Conservation (phyloP, 495 filamentous ascomycete species). For the Lepraria neglecta region DNA sequence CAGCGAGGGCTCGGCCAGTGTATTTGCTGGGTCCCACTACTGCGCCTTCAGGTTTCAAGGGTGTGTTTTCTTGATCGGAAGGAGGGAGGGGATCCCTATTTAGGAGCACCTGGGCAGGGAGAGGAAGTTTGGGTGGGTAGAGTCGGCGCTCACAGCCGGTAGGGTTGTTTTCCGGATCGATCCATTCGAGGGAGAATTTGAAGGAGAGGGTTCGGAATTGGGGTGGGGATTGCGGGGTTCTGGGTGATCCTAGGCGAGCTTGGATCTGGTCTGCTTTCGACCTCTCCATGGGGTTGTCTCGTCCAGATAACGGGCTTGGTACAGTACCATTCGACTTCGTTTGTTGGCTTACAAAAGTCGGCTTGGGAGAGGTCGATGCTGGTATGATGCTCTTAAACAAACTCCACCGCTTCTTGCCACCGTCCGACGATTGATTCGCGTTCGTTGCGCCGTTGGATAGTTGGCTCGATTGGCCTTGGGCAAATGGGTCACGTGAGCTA, state of each 20-base stretch:
- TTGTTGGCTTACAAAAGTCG: slow-evolving; percentile 2
- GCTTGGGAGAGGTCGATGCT: slow-evolving; percentile 25
- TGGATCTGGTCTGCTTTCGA: slow-evolving; percentile 12
- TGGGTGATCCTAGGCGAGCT: background rate
- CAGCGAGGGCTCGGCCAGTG: slow-evolving; percentile 78
- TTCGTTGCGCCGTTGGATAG: slow-evolving; percentile 16
- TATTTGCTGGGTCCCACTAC: slow-evolving; percentile 55
- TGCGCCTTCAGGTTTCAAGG: slow-evolving; percentile 30
- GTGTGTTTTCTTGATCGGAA: slow-evolving; percentile 4
- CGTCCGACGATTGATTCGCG: slow-evolving; percentile 5
- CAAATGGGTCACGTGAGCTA: slow-evolving; percentile 34
- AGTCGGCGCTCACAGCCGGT: slow-evolving; percentile 55
- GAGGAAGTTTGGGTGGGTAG: slow-evolving; percentile 68
- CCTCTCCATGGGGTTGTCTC: background rate
- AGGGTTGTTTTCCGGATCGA: slow-evolving; percentile 49
- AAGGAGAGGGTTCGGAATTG: slow-evolving; percentile 61
- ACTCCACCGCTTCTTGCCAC: slow-evolving; percentile 60
- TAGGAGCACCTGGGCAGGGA: slow-evolving; percentile 56
- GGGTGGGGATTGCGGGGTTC: slow-evolving; percentile 15
- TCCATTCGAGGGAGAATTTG: slow-evolving; percentile 75
- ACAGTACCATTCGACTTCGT: background rate
- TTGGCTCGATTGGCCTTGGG: slow-evolving; percentile 22
- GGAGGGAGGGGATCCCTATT: background rate
- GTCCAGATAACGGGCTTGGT: background rate
- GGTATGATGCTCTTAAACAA: slow-evolving; percentile 61